A percentile compares a stretch with the other conserved stretches of the same genome.
Evolutionary conservation across 345 rosid species (phyloP).

Genomic region (Salix koriyanagi): DNA sequence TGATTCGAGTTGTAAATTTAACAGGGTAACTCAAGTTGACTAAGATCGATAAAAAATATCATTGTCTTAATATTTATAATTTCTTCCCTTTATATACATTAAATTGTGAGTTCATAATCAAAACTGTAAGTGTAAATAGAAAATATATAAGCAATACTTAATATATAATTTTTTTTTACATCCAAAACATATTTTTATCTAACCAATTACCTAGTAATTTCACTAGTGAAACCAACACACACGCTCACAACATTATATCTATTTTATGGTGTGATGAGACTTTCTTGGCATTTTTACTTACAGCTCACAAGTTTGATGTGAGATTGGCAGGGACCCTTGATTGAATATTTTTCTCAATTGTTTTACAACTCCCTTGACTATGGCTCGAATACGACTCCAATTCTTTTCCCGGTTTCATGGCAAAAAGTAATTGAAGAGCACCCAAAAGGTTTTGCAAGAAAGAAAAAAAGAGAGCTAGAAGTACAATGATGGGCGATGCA

Average conservation of each 20-base stretch:
- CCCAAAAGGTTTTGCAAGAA: not conserved
- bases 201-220: not conserved
- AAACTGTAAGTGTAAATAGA: too few species aligned
- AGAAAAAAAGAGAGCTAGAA: not conserved
- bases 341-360: not conserved
- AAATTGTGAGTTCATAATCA: too few species aligned
- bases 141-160: too few species aligned
- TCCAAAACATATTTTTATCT: too few species aligned
- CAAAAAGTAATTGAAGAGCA: not conserved
- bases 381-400: not conserved
- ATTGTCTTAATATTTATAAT: too few species aligned
- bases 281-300: not conserved
- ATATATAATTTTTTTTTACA: too few species aligned
- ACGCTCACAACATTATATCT: not conserved
- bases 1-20: too few species aligned
- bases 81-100: too few species aligned
- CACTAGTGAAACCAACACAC: not conserved
- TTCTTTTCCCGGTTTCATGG: slow-evolving; percentile 7
- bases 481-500: not conserved
- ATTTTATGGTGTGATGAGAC: not conserved
- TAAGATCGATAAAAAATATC: too few species aligned
- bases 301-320: not conserved
- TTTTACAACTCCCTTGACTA: not conserved
- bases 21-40: accelerated
- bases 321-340: not conserved